A percentile compares a stretch with the other conserved stretches of the same genome.
Evolutionary conservation across 2,329 filamentous ascomycete genomes (phyloP).

Genomic region (Aspergillus tamarii): DNA sequence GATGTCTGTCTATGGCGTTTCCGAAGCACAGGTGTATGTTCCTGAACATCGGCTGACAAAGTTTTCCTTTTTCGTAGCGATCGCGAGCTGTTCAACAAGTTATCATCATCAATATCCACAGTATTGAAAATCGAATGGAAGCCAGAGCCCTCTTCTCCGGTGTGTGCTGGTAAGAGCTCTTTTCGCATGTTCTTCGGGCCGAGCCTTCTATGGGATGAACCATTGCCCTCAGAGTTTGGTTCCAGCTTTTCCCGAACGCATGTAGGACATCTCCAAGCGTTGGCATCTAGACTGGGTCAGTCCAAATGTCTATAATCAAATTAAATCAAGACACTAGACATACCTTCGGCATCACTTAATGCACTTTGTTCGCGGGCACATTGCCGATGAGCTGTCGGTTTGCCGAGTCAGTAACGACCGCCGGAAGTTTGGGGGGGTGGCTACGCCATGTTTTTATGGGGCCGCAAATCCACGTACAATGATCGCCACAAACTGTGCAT

Average conservation of each 20-base stretch:
- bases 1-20: constrained; percentile 46
- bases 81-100: constrained; percentile 72
- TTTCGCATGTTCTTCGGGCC: constrained; percentile 69
- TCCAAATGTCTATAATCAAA: background rate
- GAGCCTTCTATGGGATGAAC: constrained; percentile 51
- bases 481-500: constrained; percentile 78
- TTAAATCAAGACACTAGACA: constrained; percentile 3
- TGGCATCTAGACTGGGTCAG: constrained; percentile 55
- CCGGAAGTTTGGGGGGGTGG: constrained; percentile 31
- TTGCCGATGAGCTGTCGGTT: constrained; percentile 78
- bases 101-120: constrained; percentile 69
- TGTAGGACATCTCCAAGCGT: constrained; percentile 64
- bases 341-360: constrained; percentile 67
- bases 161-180: constrained; percentile 71
- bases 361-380: constrained; percentile 76
- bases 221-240: constrained; percentile 31
- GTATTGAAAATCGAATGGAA: constrained; percentile 80
- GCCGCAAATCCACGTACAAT: constrained; percentile 64
- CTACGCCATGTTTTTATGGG: constrained; percentile 30
- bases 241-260: constrained; percentile 52
- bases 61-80: constrained; percentile 83
- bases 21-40: constrained; percentile 50
- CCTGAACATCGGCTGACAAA: constrained; percentile 66
- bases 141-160: constrained; percentile 65
- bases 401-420: constrained; percentile 45